Percentiles rank a stretch among this genome's conserved stretches.
phyloP scores from a whole-genome alignment of 768 basidiomycete genomes.

The Sistotremastrum suecicum region DNA sequence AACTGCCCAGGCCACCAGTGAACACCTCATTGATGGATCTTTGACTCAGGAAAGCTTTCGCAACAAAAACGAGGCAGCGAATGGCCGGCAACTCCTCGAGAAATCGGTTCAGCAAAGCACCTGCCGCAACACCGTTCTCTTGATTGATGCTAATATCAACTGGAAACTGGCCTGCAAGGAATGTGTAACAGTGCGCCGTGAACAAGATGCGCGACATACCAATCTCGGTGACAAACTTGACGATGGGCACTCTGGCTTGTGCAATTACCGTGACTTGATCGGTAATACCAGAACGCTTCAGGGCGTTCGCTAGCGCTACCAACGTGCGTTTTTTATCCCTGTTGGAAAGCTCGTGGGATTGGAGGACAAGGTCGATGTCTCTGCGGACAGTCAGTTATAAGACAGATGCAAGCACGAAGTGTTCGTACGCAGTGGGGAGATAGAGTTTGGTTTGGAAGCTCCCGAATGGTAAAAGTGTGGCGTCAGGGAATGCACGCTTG shows the following conservation, averaged over 20 bases:
- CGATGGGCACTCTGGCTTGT: constrained; percentile 90
- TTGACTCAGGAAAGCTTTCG: constrained; percentile 83
- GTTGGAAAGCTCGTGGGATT: constrained; percentile 63
- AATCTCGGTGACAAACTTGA: constrained; percentile 80
- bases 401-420: not conserved
- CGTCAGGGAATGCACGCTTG: constrained; percentile 56
- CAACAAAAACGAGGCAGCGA: constrained; percentile 72
- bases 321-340: constrained; percentile 57
- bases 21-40: constrained; percentile 97
- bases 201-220: constrained; percentile 19
- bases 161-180: constrained; percentile 41
- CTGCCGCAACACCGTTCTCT: constrained; percentile 66
- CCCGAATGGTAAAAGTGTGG: constrained; percentile 76
- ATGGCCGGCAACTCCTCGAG: constrained; percentile 63
- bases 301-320: constrained; percentile 59
- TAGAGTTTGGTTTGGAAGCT: constrained; percentile 90
- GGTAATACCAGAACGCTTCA: constrained; percentile 66
- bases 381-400: constrained; percentile 23
- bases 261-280: constrained; percentile 76
- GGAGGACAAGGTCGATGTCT: constrained; percentile 88
- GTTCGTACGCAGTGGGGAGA: constrained; percentile 73
- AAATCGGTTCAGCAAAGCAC: constrained; percentile 69
- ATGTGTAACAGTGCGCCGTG: not conserved
- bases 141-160: constrained; percentile 95
- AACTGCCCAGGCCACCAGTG: constrained; percentile 87